Base-by-base conservation (phyloP, 2,329 filamentous ascomycete species). In the Mariannaea sp. region DNA sequence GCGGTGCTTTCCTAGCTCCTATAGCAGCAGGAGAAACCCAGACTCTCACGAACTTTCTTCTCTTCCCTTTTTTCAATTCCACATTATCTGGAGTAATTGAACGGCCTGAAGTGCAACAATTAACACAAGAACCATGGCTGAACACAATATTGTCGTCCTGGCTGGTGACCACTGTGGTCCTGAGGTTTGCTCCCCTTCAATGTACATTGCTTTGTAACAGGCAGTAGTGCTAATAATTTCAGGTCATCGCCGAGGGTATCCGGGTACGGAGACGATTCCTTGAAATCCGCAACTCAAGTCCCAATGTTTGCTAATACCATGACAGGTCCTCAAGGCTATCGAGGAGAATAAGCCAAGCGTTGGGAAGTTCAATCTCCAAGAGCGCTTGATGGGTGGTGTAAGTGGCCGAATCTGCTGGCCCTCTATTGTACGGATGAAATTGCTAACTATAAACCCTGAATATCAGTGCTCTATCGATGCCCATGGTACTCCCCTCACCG, bases 311-410 rank as follows among this genome's bases (percentile, higher is more conserved):
- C 54, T 45, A 33, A 54, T 20, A 7, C 13, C 3, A 35, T 14
- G 16, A 27, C 67, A 95, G 90, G 77, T 94, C 62, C 82, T 97
- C 69, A 88, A 87, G 70, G 81, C 88, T 4, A 78, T 97, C 54
- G 89, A 96, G 77, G 82, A 86, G 65, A 76, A 79, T 64, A 86
- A 84, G 69, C 81, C 86, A 51, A 83, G 86, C 61, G 81, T 88
- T 49, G 80, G 77, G 71, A 87, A 87, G 67, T 96, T 97, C 78
- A 91, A 94, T 71, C 88, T 97, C 66, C 84, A 96, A 70, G 85
- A 96, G 51, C 91, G 97, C 71, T 81, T 95, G 52, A 83, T 99
- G 53, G 92, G 94, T 68, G 93, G 94, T 68, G 93, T 96, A 84
- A 78, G 90, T 59, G 26, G 27, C 40, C 53, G 26, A 27, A 24